Conservation (phyloP, 176 grass and related monocot species). For the Carex kokanica region DNA sequence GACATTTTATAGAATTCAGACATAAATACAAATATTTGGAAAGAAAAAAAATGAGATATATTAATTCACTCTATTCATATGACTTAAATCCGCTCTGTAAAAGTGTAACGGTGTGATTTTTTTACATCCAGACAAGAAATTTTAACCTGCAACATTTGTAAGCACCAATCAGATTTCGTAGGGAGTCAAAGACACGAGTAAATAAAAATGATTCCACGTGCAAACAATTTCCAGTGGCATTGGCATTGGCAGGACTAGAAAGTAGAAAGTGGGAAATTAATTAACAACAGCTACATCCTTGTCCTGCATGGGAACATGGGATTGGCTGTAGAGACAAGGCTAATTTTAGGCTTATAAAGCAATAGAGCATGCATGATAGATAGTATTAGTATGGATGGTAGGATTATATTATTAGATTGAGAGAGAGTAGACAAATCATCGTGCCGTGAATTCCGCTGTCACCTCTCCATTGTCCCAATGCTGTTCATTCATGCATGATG, state of each 20-base stretch:
- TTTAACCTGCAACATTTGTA: too few relatives aligned
- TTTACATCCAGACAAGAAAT: too few relatives aligned
- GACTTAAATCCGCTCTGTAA: too few relatives aligned
- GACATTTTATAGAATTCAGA: too few relatives aligned
- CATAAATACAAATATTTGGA: too few relatives aligned
- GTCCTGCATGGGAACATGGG: too few relatives aligned
- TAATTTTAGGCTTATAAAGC: neutral
- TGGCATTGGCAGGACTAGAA: neutral
- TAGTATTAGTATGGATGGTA: neutral
- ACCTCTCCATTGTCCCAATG: conserved; percentile 13
- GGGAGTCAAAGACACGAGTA: too few relatives aligned
- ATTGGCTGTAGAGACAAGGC: conserved; percentile 4
- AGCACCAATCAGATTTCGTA: conserved; percentile 6
- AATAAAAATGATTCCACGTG: neutral
- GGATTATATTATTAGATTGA: neutral
- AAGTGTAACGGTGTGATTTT: too few relatives aligned
- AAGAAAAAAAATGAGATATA: too few relatives aligned
- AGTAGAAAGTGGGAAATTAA: neutral
- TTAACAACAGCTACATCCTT: neutral
- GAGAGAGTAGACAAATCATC: conserved; percentile 14
- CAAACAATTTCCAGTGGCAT: neutral
- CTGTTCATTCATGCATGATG: conserved; percentile 13
- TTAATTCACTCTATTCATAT: too few relatives aligned
- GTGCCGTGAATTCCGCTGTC: conserved; percentile 27
- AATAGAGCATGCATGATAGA: neutral